Conservation (phyloP, 2,329 filamentous ascomycete genomes). For the Hypoxylon sp. region DNA sequence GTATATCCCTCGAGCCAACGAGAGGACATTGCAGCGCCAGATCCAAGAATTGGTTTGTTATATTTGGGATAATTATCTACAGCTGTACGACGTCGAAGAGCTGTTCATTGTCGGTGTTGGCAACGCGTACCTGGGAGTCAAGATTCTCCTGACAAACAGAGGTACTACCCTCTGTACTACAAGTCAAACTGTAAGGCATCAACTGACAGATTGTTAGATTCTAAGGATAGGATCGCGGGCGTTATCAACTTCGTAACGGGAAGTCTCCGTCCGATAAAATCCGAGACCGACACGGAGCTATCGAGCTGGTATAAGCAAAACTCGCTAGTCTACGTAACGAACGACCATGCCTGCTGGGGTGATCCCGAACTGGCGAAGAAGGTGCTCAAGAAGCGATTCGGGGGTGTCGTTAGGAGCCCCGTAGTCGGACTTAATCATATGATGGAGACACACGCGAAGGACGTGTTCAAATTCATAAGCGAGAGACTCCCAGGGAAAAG, state of each 20-base stretch:
- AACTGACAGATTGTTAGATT: conserved; percentile 57
- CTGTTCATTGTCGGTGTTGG: conserved; percentile 90
- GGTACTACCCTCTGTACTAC: conserved; percentile 58
- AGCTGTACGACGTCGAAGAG: conserved; percentile 77
- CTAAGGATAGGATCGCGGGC: conserved; percentile 75
- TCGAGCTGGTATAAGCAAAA: conserved; percentile 86
- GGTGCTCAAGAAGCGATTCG: conserved; percentile 70
- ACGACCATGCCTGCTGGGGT: conserved; percentile 80
- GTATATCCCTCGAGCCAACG: conserved; percentile 59
- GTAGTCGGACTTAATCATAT: conserved; percentile 64
- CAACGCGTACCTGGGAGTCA: conserved; percentile 86
- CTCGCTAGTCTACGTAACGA: conserved; percentile 82
- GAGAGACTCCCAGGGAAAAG: conserved; percentile 53
- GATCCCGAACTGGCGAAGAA: conserved; percentile 70
- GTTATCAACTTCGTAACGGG: conserved; percentile 86
- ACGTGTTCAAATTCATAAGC: conserved; percentile 65
- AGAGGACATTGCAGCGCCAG: conserved; percentile 65
- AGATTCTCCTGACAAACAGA: conserved; percentile 81
- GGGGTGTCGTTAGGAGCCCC: conserved; percentile 65
- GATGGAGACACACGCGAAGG: conserved; percentile 66
- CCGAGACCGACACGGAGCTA: conserved; percentile 78
- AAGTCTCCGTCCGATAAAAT: conserved; percentile 80
- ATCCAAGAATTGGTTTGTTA: conserved; percentile 83
- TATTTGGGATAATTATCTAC: conserved; percentile 97
- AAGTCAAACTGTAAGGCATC: background rate